Evolutionary conservation across 2,329 filamentous ascomycete genomes (phyloP).

Genomic region (Trichoderma brevicompactum): DNA sequence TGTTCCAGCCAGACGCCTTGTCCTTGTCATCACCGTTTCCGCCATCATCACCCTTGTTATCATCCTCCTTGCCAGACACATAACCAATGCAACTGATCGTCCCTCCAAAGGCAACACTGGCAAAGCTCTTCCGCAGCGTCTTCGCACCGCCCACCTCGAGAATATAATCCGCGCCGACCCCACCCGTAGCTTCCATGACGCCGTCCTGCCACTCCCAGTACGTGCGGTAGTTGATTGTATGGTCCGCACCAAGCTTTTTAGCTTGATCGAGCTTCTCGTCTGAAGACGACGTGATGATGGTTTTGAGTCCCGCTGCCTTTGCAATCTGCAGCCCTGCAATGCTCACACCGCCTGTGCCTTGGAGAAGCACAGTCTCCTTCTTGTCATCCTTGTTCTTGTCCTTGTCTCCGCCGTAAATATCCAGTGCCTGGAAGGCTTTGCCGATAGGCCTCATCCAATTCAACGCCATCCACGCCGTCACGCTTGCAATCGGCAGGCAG

Average conservation of each 20-base stretch:
- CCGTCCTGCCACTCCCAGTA: conserved; percentile 56
- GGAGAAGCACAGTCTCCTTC: conserved; percentile 52
- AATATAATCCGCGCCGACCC: conserved; percentile 56
- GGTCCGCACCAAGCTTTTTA: conserved; percentile 54
- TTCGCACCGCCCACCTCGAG: conserved; percentile 58
- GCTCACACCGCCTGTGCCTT: conserved; percentile 60
- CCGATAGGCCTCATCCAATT: conserved; percentile 63
- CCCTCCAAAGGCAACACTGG: conserved; percentile 59
- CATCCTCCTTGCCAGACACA: conserved; percentile 58
- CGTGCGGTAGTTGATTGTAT: conserved; percentile 59
- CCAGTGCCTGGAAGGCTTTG: conserved; percentile 41
- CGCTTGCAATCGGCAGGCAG: conserved; percentile 63
- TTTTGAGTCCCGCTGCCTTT: conserved; percentile 54
- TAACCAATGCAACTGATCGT: conserved; percentile 58
- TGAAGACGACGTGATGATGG: conserved; percentile 59
- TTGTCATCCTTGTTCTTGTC: conserved; percentile 35
- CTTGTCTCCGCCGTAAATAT: conserved; percentile 15
- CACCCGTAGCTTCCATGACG: conserved; percentile 52
- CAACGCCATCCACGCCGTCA: conserved; percentile 69
- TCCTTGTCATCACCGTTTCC: conserved; percentile 19
- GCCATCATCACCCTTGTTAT: conserved; percentile 37
- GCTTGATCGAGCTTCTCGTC: conserved; percentile 56
- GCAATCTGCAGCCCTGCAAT: conserved; percentile 59
- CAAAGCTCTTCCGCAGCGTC: conserved; percentile 58
- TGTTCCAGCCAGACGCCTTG: conserved; percentile 41